Evolutionary conservation across 1,284 basidiomycete genomes (phyloP).

Genomic region (Tilletia caries): DNA sequence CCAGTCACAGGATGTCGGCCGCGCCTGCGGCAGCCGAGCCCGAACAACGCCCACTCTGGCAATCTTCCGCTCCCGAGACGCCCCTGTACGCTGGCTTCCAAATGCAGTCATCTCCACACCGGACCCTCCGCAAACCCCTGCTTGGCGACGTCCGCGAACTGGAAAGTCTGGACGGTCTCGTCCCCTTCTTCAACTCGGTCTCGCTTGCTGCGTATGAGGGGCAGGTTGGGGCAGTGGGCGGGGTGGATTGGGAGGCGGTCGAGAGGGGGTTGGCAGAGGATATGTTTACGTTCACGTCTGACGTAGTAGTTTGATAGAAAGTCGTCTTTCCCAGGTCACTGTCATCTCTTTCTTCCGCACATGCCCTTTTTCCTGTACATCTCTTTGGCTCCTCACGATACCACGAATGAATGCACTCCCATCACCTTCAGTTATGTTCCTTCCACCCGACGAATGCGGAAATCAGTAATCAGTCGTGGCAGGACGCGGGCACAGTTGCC

Average conservation of each 20-base stretch:
- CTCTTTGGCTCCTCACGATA: too few species aligned
- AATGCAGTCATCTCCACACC: neutral
- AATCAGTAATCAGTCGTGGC: too few species aligned
- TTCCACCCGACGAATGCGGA: too few species aligned
- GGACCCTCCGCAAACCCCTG: neutral
- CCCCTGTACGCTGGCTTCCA: neutral
- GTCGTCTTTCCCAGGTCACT: too few species aligned
- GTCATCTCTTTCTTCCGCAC: too few species aligned
- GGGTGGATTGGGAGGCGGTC: conserved; percentile 14
- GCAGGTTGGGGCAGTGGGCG: neutral
- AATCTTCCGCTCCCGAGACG: conserved; percentile 11
- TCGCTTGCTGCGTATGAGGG: conserved; percentile 19
- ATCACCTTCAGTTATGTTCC: too few species aligned
- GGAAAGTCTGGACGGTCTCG: conserved; percentile 14
- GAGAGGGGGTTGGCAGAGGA: conserved; percentile 16
- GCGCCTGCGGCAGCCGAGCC: conserved; percentile 13
- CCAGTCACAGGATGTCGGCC: neutral
- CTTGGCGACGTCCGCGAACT: conserved; percentile 3
- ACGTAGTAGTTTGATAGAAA: neutral
- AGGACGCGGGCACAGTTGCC: too few species aligned
- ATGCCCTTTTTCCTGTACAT: too few species aligned
- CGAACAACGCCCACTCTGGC: conserved; percentile 1
- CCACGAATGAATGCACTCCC: too few species aligned
- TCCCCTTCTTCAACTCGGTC: conserved; percentile 22
- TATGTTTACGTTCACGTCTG: conserved; percentile 12